These are phyloP conservation scores for Angophora floribunda DNA, from an alignment of 345 rosid species.

Conservation along the genomic window DNA sequence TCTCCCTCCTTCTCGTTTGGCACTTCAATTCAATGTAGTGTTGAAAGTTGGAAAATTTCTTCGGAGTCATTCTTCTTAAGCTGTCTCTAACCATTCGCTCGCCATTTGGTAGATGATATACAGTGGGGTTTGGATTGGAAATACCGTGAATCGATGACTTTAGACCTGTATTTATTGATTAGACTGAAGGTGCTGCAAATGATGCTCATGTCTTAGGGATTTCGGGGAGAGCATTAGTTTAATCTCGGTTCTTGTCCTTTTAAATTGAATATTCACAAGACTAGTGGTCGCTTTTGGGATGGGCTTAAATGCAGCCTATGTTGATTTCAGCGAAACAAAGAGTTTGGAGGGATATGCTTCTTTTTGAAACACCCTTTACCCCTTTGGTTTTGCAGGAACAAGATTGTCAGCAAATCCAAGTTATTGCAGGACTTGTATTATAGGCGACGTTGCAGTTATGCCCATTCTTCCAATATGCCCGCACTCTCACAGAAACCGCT, in stretches of 20 bases:
- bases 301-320: not conserved
- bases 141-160: not conserved
- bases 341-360: not conserved
- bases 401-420: slow-evolving; percentile 34
- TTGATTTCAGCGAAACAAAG: not conserved
- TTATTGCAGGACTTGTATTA: slow-evolving; percentile 38
- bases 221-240: not conserved
- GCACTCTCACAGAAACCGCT: slow-evolving; percentile 19
- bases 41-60: not conserved
- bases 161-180: not conserved
- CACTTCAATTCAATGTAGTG: not conserved
- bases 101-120: not conserved
- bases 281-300: not conserved
- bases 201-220: not conserved
- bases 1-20: not conserved
- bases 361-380: not conserved
- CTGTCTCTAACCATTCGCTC: not conserved
- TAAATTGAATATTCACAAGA: not conserved
- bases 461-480: not conserved
- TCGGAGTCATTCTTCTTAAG: not conserved
- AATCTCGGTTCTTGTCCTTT: not conserved
- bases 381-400: slow-evolving; percentile 36
- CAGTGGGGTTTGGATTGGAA: not conserved
- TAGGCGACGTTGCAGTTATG: slow-evolving; percentile 22
- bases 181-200: not conserved